A percentile compares a stretch with the other conserved stretches of the same genome.
phyloP scores from a whole-genome alignment of 2,329 filamentous ascomycete genomes.

The Cytospora schulzeri region DNA sequence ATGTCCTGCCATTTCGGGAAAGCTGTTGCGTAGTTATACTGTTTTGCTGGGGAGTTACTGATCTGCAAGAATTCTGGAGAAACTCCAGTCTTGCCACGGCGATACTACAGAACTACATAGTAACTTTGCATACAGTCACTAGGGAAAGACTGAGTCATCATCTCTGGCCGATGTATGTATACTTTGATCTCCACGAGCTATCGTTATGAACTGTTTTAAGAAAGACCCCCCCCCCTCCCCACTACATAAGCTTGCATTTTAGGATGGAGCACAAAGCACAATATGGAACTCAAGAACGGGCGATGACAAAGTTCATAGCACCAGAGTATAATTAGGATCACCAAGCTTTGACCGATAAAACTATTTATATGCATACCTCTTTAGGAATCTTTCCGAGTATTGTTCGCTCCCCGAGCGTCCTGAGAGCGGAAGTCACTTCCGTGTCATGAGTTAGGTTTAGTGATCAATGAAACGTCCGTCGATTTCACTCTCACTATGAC shows the following conservation, averaged over 20 bases:
- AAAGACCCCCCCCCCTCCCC: neutral
- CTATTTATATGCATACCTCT: neutral
- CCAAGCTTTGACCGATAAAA: neutral
- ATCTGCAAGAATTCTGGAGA: neutral
- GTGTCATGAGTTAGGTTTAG: neutral
- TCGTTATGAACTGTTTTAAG: neutral
- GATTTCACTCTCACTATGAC: neutral
- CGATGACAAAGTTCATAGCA: neutral
- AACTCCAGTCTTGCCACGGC: neutral
- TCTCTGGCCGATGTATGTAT: too few species aligned
- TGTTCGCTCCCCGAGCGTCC: neutral
- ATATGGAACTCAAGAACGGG: neutral
- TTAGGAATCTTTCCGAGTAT: neutral
- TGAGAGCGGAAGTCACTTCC: neutral
- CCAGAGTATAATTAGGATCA: neutral
- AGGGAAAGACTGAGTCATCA: too few species aligned
- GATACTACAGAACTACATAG: neutral
- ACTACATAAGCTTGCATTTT: neutral
- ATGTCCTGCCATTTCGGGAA: neutral
- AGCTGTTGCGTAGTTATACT: neutral
- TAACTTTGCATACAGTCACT: too few species aligned
- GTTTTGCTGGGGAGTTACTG: neutral
- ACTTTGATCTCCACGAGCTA: too few species aligned
- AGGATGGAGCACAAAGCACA: neutral
- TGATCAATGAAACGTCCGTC: neutral